phyloP scores from a whole-genome alignment of 306 rosid genomes.

The Fragaria nilgerrensis region DNA sequence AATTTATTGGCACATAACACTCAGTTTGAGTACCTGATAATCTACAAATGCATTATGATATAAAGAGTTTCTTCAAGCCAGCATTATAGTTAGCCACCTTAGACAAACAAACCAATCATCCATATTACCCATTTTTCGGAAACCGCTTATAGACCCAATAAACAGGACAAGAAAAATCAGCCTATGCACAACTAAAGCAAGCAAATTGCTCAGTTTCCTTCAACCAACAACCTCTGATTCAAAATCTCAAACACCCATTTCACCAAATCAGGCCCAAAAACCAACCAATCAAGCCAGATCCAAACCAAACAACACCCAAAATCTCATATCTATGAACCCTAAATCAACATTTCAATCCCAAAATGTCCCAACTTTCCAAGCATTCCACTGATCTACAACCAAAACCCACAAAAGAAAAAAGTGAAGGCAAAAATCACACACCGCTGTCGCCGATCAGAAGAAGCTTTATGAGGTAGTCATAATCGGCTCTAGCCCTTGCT shows the following conservation, averaged over 20 bases:
- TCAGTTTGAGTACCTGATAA: not conserved
- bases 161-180: not conserved
- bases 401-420: not conserved
- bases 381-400: not conserved
- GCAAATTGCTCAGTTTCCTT: not conserved
- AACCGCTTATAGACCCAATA: not conserved
- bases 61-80: not conserved
- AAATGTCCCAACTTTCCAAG: slow-evolving; percentile 15
- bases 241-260: slow-evolving; percentile 8
- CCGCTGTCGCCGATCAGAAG: slow-evolving; percentile 96
- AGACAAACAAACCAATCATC: not conserved
- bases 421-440: slow-evolving; percentile 13
- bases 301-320: slow-evolving; percentile 1
- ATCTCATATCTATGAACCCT: not conserved
- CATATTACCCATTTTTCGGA: not conserved
- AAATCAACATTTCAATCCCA: not conserved
- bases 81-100: not conserved
- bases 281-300: slow-evolving; percentile 18
- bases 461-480: slow-evolving; percentile 93
- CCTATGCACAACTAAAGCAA: not conserved
- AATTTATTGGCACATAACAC: not conserved
- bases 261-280: not conserved
- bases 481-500: slow-evolving; percentile 98
- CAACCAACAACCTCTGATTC: slow-evolving; percentile 5
- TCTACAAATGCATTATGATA: not conserved